Base-by-base conservation (phyloP, 768 basidiomycete genomes). In the Boletus subparvulus region DNA sequence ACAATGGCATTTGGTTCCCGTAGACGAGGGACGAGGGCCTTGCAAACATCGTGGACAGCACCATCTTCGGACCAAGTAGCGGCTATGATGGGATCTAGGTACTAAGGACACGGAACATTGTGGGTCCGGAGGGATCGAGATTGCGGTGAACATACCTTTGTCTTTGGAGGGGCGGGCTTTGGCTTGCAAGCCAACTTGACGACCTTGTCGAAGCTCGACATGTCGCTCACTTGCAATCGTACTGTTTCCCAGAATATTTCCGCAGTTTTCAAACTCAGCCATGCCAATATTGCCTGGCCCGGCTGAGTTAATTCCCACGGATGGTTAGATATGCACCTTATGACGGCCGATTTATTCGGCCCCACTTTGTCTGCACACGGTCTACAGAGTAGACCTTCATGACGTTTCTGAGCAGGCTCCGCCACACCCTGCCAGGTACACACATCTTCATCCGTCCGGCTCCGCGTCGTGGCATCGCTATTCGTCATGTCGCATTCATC, bases 11-110 rank as follows among this genome's bases (percentile, higher is more conserved):
- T 98, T 33, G 95, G 91, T 70, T 99, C 97, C 24, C 90, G 82
- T 58, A 99, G 82, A 43, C 92, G 82, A 17, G 89, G 85, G 3
- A 88, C 78, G 39, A 99, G 80, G 12, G 94, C 89, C 69, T 87
- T 90, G 77, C 92, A 92, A 61, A 98, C 92, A 72, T 98, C 96
- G 64, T 89, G 86, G 9, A 98, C 81, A 43, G 93, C 85, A 28
- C 95, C 94, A 66, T 98, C 96, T 56, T 96, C 91, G 17, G 89
- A 88, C 85, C 92, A 98, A n/a, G 96, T 98, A 32, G 94, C 93
- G 52, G 93, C 88, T 62, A 99, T 88, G 72, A 99, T 94, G 24
- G 92, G 87, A 77, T 98, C 95, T 58, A 99, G 81, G 77, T 98
- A 99, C 94, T 98, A 69, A 14, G 24, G 46, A 21, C 8, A 33